A percentile compares a stretch with the other conserved stretches of the same genome.
Evolutionary conservation across 108 stramenopile species (phyloP).

Genomic region (Nannochloropsis salina): DNA sequence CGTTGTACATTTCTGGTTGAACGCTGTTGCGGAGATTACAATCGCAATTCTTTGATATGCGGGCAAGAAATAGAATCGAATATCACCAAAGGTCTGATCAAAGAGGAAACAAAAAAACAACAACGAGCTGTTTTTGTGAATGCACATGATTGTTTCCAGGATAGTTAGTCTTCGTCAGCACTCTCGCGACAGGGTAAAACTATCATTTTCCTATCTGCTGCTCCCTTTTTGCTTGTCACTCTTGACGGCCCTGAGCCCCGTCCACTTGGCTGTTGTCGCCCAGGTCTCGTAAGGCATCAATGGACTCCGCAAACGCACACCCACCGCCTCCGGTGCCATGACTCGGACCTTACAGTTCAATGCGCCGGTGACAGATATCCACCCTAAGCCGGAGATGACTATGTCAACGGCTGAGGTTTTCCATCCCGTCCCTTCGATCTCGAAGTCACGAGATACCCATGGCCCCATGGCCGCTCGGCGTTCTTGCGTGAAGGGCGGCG

Average conservation of each 20-base stretch:
- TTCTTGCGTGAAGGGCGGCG: conserved; percentile 74
- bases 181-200: too few species aligned
- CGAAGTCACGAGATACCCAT: conserved; percentile 72
- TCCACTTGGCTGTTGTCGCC: conserved; percentile 51
- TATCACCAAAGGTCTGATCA: too few species aligned
- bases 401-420: conserved; percentile 85
- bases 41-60: too few species aligned
- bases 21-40: too few species aligned
- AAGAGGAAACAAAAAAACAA: too few species aligned
- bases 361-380: conserved; percentile 89
- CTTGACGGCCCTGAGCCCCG: conserved; percentile 44
- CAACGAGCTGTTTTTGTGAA: too few species aligned
- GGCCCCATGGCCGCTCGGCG: conserved; percentile 75
- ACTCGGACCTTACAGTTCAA: conserved; percentile 52
- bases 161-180: too few species aligned
- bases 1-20: too few species aligned
- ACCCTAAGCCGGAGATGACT: conserved; percentile 83
- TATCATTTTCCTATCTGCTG: not conserved
- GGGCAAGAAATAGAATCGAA: too few species aligned
- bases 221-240: conserved; percentile 43
- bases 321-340: conserved; percentile 41
- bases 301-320: conserved; percentile 42
- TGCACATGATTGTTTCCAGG: too few species aligned
- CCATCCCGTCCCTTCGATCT: conserved; percentile 81
- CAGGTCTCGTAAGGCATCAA: conserved; percentile 54